Base-by-base conservation (phyloP, 768 basidiomycete species). In the Kwoniella mangroviensis region DNA sequence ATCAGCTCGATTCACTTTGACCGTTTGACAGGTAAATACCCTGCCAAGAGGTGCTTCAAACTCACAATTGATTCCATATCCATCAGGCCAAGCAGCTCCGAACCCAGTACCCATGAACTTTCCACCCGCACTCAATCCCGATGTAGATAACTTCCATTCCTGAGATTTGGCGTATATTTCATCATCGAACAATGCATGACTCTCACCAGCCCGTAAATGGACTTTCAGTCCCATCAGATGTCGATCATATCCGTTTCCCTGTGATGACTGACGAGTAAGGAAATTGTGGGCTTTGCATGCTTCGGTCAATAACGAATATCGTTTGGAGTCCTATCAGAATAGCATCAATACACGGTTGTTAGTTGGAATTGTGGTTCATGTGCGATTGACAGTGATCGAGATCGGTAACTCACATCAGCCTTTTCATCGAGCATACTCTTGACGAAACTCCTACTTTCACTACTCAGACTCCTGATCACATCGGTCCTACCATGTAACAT, bases 51-150 rank as follows among this genome's bases (percentile, higher is more conserved):
- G 49, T 4, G 22, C 3, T 2, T 57, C 19, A 17, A 45, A 86
- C 91, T 76, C 79, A 94, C 94, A 98, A 80, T 93, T 96, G 75
- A 97, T 91, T 1, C 95, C 94, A 85, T 95, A 96, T 10, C 95
- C 95, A 84, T 95, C 90, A 51, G 88, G 86, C 84, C 89, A 94
- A 11, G 86, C 84, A 2, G 93, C 84, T 3, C 95, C 94, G 82
- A 97, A 97, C 87, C 94, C 94, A 9, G 94, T 97, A 1, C 95
- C 94, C 58, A 88, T 88, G 85, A 97, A 98, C 49, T 90, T 85
- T 73, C 89, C 87, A 0, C 94, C 94, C 26, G 91, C 90, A 83
- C 91, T 93, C 73, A 97, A 82, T 7, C 91, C 93, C 83, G 92
- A 95, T 7, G 94, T 96, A 71, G 91, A 92, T 51, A 97, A 85